phyloP scores from a whole-genome alignment of 2,329 filamentous ascomycete species.

The Penicillium sp. region DNA sequence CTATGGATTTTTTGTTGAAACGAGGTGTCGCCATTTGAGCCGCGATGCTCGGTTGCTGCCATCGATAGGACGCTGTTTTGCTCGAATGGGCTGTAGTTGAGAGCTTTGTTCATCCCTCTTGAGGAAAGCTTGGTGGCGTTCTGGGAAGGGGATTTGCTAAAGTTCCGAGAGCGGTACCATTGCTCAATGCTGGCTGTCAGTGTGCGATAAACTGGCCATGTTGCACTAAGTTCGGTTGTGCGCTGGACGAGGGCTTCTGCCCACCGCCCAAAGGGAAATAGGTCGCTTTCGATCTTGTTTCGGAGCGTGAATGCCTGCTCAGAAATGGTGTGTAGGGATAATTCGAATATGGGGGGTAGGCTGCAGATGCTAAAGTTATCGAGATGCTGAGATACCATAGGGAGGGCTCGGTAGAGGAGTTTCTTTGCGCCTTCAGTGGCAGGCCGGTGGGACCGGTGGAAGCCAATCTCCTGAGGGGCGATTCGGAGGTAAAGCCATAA shows the following conservation, averaged over 20 bases:
- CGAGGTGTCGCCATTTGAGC: constrained; percentile 12
- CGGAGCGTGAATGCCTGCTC: constrained; percentile 40
- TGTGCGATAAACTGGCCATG: constrained; percentile 42
- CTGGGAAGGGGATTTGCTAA: constrained; percentile 16
- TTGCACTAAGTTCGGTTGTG: constrained; percentile 29
- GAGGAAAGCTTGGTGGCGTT: constrained; percentile 6
- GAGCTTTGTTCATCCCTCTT: background rate
- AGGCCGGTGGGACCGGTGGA: constrained; percentile 38
- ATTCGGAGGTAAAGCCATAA: constrained; percentile 43
- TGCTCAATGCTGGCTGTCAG: constrained; percentile 36
- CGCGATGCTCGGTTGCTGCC: constrained; percentile 11
- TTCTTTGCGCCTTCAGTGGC: constrained; percentile 43
- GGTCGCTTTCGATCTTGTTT: constrained; percentile 34
- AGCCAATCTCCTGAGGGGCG: constrained; percentile 35
- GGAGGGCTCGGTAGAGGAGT: constrained; percentile 41
- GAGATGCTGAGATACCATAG: constrained; percentile 41
- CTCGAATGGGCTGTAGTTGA: constrained; percentile 7
- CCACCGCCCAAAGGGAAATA: constrained; percentile 43
- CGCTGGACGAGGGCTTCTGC: constrained; percentile 39
- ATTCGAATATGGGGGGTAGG: constrained; percentile 46
- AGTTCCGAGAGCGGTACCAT: constrained; percentile 31
- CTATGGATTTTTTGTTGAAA: constrained; percentile 16
- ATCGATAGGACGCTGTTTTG: constrained; percentile 13
- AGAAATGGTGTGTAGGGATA: constrained; percentile 40
- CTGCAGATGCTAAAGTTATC: constrained; percentile 45